Conservation (phyloP, 345 rosid genomes). For the Rhizophora mangle region DNA sequence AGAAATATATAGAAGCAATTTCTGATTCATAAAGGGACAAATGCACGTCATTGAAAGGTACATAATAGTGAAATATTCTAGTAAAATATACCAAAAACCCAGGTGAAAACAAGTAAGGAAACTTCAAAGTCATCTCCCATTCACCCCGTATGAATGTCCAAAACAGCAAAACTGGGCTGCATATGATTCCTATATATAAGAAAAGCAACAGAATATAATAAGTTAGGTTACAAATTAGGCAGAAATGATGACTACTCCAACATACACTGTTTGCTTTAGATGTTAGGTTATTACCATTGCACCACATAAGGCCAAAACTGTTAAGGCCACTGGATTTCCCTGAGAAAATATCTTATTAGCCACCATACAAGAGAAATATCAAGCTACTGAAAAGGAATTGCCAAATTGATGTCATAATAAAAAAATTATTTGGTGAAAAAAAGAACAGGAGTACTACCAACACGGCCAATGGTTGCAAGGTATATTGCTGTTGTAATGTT, state of each 20-base stretch:
- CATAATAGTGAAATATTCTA: background rate
- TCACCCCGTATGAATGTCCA: constrained; percentile 87
- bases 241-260: background rate
- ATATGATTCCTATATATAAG: constrained; percentile 56
- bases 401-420: background rate
- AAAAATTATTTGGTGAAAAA: background rate
- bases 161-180: constrained; percentile 78
- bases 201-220: constrained; percentile 19
- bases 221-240: constrained; percentile 7
- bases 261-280: background rate
- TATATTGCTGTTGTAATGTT: constrained; percentile 90
- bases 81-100: constrained; percentile 74
- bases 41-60: background rate
- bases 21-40: background rate
- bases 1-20: too few species aligned
- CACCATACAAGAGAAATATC: constrained; percentile 10
- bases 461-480: constrained; percentile 83
- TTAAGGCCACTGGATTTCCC: constrained; percentile 97
- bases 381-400: constrained; percentile 11
- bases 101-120: constrained; percentile 61
- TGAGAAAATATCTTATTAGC: constrained; percentile 29
- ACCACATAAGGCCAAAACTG: constrained; percentile 99
- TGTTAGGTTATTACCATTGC: constrained; percentile 74
- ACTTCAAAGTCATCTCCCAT: constrained; percentile 54
- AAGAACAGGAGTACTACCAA: constrained; percentile 46